A percentile compares a stretch with the other conserved stretches of the same genome.
phyloP scores from a whole-genome alignment of 176 grass and related monocot genomes.

The Eremochloa ophiuroides region DNA sequence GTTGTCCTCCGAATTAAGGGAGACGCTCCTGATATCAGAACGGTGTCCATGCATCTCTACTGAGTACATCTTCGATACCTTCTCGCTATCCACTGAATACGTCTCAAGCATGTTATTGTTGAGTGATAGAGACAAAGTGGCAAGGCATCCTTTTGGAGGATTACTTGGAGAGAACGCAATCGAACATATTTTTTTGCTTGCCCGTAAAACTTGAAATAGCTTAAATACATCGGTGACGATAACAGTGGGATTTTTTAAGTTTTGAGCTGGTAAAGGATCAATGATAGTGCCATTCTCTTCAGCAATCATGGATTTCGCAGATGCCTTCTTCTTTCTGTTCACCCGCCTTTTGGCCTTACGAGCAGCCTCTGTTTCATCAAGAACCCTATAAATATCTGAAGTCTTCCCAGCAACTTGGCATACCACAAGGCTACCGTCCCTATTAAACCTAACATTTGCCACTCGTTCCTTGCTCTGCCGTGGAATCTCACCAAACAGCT shows the following conservation, averaged over 20 bases:
- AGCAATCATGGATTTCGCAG: conserved; percentile 31
- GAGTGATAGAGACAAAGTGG: conserved; percentile 70
- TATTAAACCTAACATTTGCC: conserved; percentile 69
- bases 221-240: conserved; percentile 77
- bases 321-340: conserved; percentile 78
- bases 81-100: conserved; percentile 57
- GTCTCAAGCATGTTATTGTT: conserved; percentile 90
- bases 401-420: conserved; percentile 89
- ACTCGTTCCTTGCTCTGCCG: conserved; percentile 82
- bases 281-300: conserved; percentile 56
- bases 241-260: conserved; percentile 48
- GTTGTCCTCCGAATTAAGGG: conserved; percentile 78
- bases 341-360: conserved; percentile 76
- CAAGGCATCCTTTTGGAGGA: conserved; percentile 59
- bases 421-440: conserved; percentile 59
- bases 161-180: conserved; percentile 67
- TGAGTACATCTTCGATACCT: conserved; percentile 74
- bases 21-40: conserved; percentile 77
- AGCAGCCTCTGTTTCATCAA: conserved; percentile 62
- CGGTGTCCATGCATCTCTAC: conserved; percentile 87
- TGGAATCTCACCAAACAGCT: conserved; percentile 88
- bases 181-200: conserved; percentile 87
- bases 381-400: conserved; percentile 69
- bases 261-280: conserved; percentile 44
- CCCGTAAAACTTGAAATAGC: conserved; percentile 60